Evolutionary conservation across 495 filamentous ascomycete genomes (phyloP).

Genomic region (Margaritispora aquatica): DNA sequence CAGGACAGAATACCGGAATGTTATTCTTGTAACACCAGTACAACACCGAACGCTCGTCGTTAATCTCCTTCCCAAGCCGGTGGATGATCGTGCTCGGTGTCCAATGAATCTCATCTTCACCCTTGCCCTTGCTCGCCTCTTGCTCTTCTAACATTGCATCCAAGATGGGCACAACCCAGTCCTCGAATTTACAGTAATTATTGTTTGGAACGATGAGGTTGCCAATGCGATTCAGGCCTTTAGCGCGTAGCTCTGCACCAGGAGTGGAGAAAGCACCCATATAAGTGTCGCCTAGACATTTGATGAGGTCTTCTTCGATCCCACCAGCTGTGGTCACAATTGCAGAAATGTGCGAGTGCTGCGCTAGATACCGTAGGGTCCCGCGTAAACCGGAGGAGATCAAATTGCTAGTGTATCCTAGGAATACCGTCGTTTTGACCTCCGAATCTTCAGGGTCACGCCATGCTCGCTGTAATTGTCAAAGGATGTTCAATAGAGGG

Average conservation of each 20-base stretch:
- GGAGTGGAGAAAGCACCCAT: constrained; percentile 73
- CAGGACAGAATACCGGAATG: constrained; percentile 95
- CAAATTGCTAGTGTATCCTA: constrained; percentile 94
- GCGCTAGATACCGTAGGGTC: constrained; percentile 83
- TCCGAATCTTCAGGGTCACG: constrained; percentile 60
- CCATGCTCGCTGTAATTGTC: constrained; percentile 56
- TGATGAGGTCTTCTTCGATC: constrained; percentile 96
- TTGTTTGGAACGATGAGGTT: constrained; percentile 94
- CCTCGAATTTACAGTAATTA: constrained; percentile 96
- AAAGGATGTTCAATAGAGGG: constrained; percentile 2
- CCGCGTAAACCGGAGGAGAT: constrained; percentile 93
- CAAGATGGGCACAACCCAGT: constrained; percentile 91
- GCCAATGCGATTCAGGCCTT: constrained; percentile 91
- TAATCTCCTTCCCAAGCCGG: constrained; percentile 84
- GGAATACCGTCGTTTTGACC: constrained; percentile 81
- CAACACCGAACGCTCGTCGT: constrained; percentile 77
- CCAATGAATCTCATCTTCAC: constrained; percentile 68
- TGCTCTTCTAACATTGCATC: constrained; percentile 91
- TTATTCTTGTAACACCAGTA: constrained; percentile 94
- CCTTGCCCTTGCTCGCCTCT: constrained; percentile 52
- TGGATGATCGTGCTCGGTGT: constrained; percentile 84
- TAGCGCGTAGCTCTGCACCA: constrained; percentile 67
- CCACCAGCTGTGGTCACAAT: constrained; percentile 97
- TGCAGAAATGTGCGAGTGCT: constrained; percentile 83
- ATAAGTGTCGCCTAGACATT: constrained; percentile 91